phyloP scores from a whole-genome alignment of 345 rosid genomes.

The Bretschneidera sinensis region DNA sequence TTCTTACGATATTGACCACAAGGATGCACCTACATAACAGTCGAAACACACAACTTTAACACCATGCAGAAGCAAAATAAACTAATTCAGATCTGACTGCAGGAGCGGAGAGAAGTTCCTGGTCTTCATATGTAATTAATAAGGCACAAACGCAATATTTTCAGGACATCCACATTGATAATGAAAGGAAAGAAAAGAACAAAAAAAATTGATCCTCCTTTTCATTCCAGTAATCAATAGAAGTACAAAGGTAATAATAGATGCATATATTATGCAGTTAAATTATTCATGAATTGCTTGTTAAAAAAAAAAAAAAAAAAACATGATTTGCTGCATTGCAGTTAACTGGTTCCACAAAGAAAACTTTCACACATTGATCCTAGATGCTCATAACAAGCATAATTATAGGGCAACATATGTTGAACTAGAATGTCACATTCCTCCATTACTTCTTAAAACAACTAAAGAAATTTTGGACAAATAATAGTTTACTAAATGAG shows the following conservation, averaged over 20 bases:
- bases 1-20: constrained; percentile 97
- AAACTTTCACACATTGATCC: too few species aligned
- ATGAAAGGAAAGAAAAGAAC: neutral
- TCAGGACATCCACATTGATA: neutral
- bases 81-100: constrained; percentile 3
- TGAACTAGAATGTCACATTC: neutral
- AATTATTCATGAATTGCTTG: neutral
- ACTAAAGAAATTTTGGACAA: too few species aligned
- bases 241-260: neutral
- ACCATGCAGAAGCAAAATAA: neutral
- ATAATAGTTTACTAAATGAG: neutral
- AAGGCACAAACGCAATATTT: neutral
- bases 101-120: constrained; percentile 1
- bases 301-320: too few species aligned
- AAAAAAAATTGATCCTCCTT: constrained; percentile 9
- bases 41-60: neutral
- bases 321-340: too few species aligned
- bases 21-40: constrained; percentile 68
- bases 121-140: constrained; percentile 5
- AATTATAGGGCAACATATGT: too few species aligned
- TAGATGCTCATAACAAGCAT: too few species aligned
- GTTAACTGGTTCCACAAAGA: neutral
- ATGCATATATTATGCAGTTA: neutral
- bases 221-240: constrained; percentile 1
- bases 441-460: neutral